Evolutionary conservation across 768 basidiomycete species (phyloP).

Genomic region (Mycena leptocephala): DNA sequence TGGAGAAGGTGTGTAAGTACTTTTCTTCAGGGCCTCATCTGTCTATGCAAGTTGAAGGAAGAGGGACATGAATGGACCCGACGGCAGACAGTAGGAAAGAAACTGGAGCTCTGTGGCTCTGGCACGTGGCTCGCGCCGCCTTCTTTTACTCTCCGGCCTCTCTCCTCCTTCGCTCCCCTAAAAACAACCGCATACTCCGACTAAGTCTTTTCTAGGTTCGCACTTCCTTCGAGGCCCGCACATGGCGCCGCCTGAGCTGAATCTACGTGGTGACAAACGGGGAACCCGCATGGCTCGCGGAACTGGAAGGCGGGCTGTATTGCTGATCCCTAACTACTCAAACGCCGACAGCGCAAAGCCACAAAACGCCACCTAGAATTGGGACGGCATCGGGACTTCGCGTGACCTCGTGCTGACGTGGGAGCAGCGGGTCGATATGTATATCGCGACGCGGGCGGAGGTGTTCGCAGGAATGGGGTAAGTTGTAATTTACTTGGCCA

Average conservation of each 20-base stretch:
- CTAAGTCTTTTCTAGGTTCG: constrained; percentile 46
- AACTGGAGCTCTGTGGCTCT: too few relatives aligned
- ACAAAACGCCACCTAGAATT: neutral
- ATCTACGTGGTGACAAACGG: constrained; percentile 68
- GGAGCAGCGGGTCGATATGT: constrained; percentile 72
- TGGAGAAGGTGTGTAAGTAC: constrained; percentile 44
- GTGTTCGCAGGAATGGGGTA: constrained; percentile 78
- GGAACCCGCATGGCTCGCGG: constrained; percentile 56
- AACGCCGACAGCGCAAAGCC: too few relatives aligned
- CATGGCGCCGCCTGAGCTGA: constrained; percentile 30
- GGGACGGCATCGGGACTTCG: constrained; percentile 1
- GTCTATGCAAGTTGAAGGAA: too few relatives aligned
- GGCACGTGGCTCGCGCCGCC: too few relatives aligned
- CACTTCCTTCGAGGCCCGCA: constrained; percentile 33
- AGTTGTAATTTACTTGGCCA: constrained; percentile 38
- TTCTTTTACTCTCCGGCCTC: too few relatives aligned
- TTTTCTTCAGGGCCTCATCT: too few relatives aligned
- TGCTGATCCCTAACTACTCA: too few relatives aligned
- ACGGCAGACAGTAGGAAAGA: too few relatives aligned
- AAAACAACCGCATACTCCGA: too few relatives aligned
- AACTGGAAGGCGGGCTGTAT: constrained; percentile 52
- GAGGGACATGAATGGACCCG: too few relatives aligned
- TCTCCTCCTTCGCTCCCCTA: too few relatives aligned
- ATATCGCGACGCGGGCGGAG: constrained; percentile 69
- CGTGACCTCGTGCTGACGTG: constrained; percentile 55